Evolutionary conservation across 2,329 filamentous ascomycete genomes (phyloP).

Genomic region (Exophiala bonariae): DNA sequence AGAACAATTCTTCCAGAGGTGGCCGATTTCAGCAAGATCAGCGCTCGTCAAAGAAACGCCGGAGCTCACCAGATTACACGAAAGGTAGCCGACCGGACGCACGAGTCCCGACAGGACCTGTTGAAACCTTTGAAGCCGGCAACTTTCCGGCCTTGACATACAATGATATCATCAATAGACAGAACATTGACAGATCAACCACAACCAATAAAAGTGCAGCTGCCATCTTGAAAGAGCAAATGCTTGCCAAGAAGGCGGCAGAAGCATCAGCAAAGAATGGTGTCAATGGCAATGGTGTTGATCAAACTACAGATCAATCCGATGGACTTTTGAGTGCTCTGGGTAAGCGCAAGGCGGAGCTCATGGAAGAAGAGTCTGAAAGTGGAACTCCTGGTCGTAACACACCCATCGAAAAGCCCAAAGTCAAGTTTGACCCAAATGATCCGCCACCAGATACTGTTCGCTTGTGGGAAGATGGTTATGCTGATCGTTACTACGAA

Average conservation of each 20-base stretch:
- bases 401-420: constrained; percentile 52
- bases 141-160: constrained; percentile 64
- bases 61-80: constrained; percentile 46
- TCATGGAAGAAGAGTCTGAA: constrained; percentile 60
- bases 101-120: constrained; percentile 46
- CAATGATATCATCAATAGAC: constrained; percentile 81
- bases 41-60: constrained; percentile 41
- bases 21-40: constrained; percentile 52
- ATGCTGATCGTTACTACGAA: constrained; percentile 93
- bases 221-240: constrained; percentile 77
- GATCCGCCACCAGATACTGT: constrained; percentile 71
- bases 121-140: constrained; percentile 21
- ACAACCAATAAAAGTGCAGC: constrained; percentile 92
- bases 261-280: constrained; percentile 36
- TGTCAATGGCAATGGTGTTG: constrained; percentile 39
- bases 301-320: constrained; percentile 28
- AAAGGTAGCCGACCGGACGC: constrained; percentile 27
- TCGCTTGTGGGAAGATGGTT: constrained; percentile 91
- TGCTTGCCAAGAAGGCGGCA: constrained; percentile 52
- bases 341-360: constrained; percentile 76
- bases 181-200: constrained; percentile 66
- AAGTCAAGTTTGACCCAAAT: constrained; percentile 38
- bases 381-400: constrained; percentile 59
- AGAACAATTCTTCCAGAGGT: constrained; percentile 51
- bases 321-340: constrained; percentile 41